Evolutionary conservation across 805 yeast species (phyloP), one percentile per base, ranked within the genome.

Genomic region (Tetrapisispora taiwanensis): DNA sequence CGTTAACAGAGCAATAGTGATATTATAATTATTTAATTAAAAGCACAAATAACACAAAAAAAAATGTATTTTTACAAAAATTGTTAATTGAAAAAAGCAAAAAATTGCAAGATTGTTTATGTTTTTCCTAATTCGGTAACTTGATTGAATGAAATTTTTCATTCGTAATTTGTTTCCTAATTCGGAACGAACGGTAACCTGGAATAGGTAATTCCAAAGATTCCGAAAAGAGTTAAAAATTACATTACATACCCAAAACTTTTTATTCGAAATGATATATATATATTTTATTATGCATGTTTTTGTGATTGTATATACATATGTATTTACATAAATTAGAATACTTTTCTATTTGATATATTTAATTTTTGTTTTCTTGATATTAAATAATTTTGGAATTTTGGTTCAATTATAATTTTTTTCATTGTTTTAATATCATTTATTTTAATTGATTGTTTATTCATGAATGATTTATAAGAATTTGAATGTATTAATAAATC

Each of bases 391-490:
- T 42, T 31, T 26, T 42, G 36, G n/a, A 42, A 42, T 14, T 36
- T 42, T 22, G 20, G 27, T n/a, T 42, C 41, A 17, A 14, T 18
- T 2, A 42, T 15, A 15, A 30, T 33, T 18, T 33, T 26, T 19
- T 15, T 14, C 13, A 26, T n/a, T n/a, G 34, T 31, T 3, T 9
- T 18, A 5, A 14, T 3, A 31, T 31, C 34, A 10, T n/a, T 31
- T 4, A 31, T n/a, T n/a, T n/a, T 15, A 15, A 26, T 41, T 12
- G 27, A 10, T 12, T 39, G 36, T 24, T 24, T 32, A 22, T 20
- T 39, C 28, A 41, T 33, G 38, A 39, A 53, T 30, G 49, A 52
- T 12, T 48, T 43, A 15, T 45, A 47, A 0, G 52, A 39, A 2
- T 33, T 41, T 10, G 50, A 47, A 13, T 42, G 20, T 18, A 19